A percentile compares a stretch with the other conserved stretches of the same genome.
Evolutionary conservation across 768 basidiomycete species (phyloP).

Genomic region (Psilocybe azurescens): DNA sequence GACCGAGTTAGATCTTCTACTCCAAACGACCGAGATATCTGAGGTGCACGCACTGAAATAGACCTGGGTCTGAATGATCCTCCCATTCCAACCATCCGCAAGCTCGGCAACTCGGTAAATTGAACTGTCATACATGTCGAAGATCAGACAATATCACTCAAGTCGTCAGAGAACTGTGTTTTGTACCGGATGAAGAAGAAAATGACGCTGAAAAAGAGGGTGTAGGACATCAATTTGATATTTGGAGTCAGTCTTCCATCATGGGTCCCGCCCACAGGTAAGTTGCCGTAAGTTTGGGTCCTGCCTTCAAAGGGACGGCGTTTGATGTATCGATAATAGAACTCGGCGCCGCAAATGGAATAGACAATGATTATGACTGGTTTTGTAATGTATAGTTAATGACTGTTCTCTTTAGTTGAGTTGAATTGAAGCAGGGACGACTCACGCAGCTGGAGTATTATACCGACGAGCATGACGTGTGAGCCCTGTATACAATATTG

Average conservation of each 20-base stretch:
- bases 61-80: constrained; percentile 41
- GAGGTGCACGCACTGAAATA: constrained; percentile 27
- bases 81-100: constrained; percentile 44
- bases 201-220: constrained; percentile 13
- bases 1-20: background rate
- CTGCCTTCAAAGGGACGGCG: constrained; percentile 13
- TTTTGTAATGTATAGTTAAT: too few relatives aligned
- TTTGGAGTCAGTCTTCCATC: constrained; percentile 2
- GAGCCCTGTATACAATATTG: constrained; percentile 39
- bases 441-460: constrained; percentile 47
- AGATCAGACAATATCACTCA: too few relatives aligned
- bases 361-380: constrained; percentile 47
- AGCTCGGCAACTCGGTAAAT: constrained; percentile 50
- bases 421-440: too few relatives aligned
- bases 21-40: constrained; percentile 2
- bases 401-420: background rate
- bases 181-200: constrained; percentile 24
- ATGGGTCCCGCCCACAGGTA: background rate
- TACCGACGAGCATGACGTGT: constrained; percentile 57
- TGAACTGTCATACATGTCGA: constrained; percentile 11
- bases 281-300: too few relatives aligned
- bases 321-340: constrained; percentile 41
- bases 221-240: constrained; percentile 15
- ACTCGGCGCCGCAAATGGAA: constrained; percentile 46
- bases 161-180: background rate